phyloP scores from a whole-genome alignment of 345 rosid genomes.

The Noccaea caerulescens region DNA sequence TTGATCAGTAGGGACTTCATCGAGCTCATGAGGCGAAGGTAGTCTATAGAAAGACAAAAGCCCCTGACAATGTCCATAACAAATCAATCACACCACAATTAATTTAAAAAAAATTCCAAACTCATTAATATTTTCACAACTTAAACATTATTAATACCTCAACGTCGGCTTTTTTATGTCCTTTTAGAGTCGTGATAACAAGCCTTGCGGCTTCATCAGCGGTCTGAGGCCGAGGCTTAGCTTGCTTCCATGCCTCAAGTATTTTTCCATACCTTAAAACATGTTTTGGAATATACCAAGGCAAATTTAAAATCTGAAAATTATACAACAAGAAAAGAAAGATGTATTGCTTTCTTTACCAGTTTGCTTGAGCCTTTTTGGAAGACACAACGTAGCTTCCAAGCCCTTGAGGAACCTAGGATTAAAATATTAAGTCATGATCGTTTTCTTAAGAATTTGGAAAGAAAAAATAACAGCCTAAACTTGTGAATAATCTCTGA shows the following conservation, averaged over 20 bases:
- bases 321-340: conserved; percentile 1
- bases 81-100: conserved; percentile 1
- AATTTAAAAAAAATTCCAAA: neutral
- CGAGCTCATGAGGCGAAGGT: conserved; percentile 55
- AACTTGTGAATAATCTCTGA: neutral
- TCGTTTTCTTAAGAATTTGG: neutral
- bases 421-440: neutral
- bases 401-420: conserved; percentile 79
- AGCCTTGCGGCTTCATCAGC: conserved; percentile 75
- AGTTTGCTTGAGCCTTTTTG: conserved; percentile 85
- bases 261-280: conserved; percentile 78
- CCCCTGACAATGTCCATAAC: conserved; percentile 50
- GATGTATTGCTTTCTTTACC: conserved; percentile 50
- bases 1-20: conserved; percentile 42
- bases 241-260: conserved; percentile 76
- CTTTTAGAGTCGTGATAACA: conserved; percentile 58
- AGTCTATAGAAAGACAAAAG: conserved; percentile 84
- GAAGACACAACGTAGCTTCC: conserved; percentile 72
- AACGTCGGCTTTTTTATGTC: conserved; percentile 79
- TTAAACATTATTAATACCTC: conserved; percentile 57
- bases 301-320: neutral
- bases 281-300: conserved; percentile 23
- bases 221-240: conserved; percentile 70
- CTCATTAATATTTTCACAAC: neutral
- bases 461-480: neutral